Percentiles rank a stretch among this genome's conserved stretches.
These are phyloP conservation scores for Neostapfia colusana DNA, from an alignment of 176 grass and related monocot genomes.

Conservation along the genomic window DNA sequence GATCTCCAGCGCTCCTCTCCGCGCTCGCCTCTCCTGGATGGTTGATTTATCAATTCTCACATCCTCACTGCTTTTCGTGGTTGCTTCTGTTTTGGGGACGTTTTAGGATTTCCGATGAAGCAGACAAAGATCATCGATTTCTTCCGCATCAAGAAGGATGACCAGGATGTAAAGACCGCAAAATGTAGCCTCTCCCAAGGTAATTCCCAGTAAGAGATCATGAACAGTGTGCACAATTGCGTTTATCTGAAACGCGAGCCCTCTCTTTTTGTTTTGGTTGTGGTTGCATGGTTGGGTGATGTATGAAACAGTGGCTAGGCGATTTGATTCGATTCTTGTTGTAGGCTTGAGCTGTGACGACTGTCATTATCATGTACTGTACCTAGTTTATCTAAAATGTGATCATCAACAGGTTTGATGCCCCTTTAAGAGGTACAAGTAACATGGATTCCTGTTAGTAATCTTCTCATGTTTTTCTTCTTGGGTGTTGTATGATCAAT, in stretches of 20 bases:
- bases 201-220: slow-evolving; percentile 29
- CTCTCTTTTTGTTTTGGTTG: slow-evolving; percentile 14
- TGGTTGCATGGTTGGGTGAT: background rate
- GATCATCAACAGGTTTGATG: background rate
- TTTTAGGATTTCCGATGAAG: slow-evolving; percentile 69
- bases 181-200: slow-evolving; percentile 62
- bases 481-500: background rate
- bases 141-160: slow-evolving; percentile 73
- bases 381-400: background rate
- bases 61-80: slow-evolving; percentile 12
- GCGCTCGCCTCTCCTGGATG: background rate
- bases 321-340: background rate
- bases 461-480: background rate
- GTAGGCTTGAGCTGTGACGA: background rate
- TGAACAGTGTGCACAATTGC: background rate
- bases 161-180: background rate
- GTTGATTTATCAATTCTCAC: background rate
- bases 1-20: background rate
- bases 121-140: slow-evolving; percentile 94
- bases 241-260: background rate
- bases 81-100: slow-evolving; percentile 11
- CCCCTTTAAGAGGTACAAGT: background rate
- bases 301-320: background rate
- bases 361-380: background rate
- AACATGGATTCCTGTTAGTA: background rate